A percentile compares a stretch with the other conserved stretches of the same genome.
These are phyloP conservation scores for Boechera retrofracta DNA, from an alignment of 345 rosid genomes.

Conservation along the genomic window DNA sequence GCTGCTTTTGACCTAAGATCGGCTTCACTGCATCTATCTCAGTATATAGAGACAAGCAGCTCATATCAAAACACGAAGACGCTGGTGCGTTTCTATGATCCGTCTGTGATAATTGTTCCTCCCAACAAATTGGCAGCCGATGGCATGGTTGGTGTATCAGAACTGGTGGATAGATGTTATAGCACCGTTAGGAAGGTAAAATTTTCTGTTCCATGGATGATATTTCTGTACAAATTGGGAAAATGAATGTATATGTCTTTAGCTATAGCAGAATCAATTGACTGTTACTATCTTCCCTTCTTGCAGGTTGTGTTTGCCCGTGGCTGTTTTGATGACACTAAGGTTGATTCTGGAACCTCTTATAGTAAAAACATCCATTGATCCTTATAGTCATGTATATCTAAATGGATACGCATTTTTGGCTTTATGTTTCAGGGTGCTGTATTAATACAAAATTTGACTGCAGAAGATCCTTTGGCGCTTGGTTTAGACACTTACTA, in stretches of 20 bases:
- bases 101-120: conserved; percentile 76
- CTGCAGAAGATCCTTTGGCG: conserved; percentile 87
- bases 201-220: conserved; percentile 19
- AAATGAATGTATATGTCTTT: neutral
- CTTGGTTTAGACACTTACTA: conserved; percentile 91
- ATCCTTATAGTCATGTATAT: conserved; percentile 28
- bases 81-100: conserved; percentile 83
- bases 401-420: conserved; percentile 39
- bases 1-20: conserved; percentile 94
- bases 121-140: conserved; percentile 85
- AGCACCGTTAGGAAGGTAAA: conserved; percentile 80
- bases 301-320: conserved; percentile 84
- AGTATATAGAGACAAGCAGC: conserved; percentile 93
- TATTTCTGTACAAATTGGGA: neutral
- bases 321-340: conserved; percentile 95
- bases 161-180: conserved; percentile 71
- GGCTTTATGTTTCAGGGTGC: conserved; percentile 70
- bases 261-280: conserved; percentile 4
- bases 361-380: conserved; percentile 23
- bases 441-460: conserved; percentile 72
- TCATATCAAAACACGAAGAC: conserved; percentile 92
- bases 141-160: conserved; percentile 91
- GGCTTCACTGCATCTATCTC: conserved; percentile 91
- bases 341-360: conserved; percentile 55
- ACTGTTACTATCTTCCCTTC: conserved; percentile 25